Percentiles rank a stretch among this genome's conserved stretches.
phyloP scores from a whole-genome alignment of 257 asterid species.

The Solanum arcanum region DNA sequence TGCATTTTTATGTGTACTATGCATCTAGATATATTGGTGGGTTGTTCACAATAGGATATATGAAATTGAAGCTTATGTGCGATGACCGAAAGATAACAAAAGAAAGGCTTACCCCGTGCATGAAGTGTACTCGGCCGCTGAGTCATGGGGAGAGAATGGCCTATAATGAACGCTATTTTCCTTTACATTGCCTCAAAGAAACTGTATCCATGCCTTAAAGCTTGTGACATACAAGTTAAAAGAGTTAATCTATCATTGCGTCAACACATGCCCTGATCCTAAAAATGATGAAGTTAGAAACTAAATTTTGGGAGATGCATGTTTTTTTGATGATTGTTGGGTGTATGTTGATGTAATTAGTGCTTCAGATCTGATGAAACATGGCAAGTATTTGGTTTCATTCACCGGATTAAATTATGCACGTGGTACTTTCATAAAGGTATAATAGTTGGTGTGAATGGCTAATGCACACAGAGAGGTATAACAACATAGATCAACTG shows the following conservation, averaged over 20 bases:
- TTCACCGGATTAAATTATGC: not conserved
- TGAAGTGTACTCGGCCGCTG: not conserved
- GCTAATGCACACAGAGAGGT: too few relatives aligned
- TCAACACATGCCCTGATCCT: not conserved
- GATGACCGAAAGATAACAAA: not conserved
- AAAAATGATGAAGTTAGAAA: not conserved
- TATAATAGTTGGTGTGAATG: not conserved
- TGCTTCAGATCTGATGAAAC: not conserved
- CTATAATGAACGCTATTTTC: not conserved
- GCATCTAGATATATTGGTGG: not conserved
- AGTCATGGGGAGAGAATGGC: not conserved
- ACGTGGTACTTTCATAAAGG: not conserved
- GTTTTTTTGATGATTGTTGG: not conserved
- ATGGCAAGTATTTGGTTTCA: not conserved
- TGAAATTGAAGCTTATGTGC: not conserved
- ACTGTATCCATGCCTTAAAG: not conserved
- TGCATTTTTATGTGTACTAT: not conserved
- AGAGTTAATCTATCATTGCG: not conserved
- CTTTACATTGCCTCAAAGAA: not conserved
- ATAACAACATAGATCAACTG: too few relatives aligned
- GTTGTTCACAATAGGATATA: not conserved
- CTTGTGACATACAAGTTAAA: not conserved
- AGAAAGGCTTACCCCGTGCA: not conserved
- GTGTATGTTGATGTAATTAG: not conserved
- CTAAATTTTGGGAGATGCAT: not conserved